These are phyloP conservation scores for Aspergillus udagawae DNA, from an alignment of 2,329 filamentous ascomycete genomes.

Conservation along the genomic window DNA sequence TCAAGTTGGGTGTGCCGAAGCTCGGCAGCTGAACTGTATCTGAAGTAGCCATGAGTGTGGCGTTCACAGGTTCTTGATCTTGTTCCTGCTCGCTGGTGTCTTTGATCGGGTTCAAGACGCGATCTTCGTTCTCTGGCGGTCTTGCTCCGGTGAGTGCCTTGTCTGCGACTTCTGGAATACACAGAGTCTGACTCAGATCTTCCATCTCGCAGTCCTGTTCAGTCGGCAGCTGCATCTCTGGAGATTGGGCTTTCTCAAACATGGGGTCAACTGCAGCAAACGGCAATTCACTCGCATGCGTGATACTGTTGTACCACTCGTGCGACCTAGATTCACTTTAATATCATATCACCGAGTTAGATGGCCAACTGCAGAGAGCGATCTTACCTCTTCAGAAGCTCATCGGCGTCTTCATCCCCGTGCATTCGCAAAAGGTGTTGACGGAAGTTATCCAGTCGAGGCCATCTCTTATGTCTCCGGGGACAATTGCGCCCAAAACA, in stretches of 20 bases:
- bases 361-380: not conserved
- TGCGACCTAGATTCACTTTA: conserved; percentile 22
- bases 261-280: conserved; percentile 13
- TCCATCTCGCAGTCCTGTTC: conserved; percentile 7
- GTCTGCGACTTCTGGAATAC: not conserved
- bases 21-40: conserved; percentile 11
- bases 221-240: conserved; percentile 10
- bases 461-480: conserved; percentile 67
- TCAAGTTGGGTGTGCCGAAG: conserved; percentile 10
- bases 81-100: not conserved
- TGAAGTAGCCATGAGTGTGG: not conserved
- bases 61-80: not conserved
- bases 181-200: conserved; percentile 3
- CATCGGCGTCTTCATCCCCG: conserved; percentile 39
- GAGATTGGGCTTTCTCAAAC: conserved; percentile 11
- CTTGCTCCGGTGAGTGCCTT: not conserved
- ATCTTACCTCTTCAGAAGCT: conserved; percentile 48
- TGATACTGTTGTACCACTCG: conserved; percentile 32
- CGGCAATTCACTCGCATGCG: conserved; percentile 17
- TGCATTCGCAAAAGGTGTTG: conserved; percentile 73
- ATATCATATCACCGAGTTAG: not conserved
- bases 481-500: conserved; percentile 58
- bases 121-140: conserved; percentile 5
- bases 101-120: not conserved
- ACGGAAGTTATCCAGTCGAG: conserved; percentile 80